Evolutionary conservation across 768 basidiomycete species (phyloP).

Genomic region (Cytidiella melzeri): DNA sequence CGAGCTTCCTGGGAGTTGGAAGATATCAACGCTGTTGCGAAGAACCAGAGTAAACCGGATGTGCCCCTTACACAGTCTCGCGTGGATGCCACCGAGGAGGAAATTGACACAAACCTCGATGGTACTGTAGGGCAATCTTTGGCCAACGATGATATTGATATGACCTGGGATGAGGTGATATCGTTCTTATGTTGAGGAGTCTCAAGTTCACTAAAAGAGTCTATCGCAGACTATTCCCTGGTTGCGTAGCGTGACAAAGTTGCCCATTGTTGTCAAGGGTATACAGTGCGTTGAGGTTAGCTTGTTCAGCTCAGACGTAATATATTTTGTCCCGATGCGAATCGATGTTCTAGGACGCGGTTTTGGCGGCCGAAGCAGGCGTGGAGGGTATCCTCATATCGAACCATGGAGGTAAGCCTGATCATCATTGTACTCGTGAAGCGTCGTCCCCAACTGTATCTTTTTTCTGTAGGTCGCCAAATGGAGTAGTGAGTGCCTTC

Average conservation of each 20-base stretch:
- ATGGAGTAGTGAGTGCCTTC: conserved; percentile 59
- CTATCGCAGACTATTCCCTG: conserved; percentile 62
- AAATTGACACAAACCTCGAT: conserved; percentile 29
- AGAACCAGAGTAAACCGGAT: conserved; percentile 20
- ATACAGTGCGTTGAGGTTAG: conserved; percentile 67
- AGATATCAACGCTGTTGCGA: conserved; percentile 43
- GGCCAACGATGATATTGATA: conserved; percentile 61
- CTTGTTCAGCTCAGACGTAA: conserved; percentile 9
- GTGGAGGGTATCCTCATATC: conserved; percentile 85
- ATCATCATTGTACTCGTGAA: too few relatives aligned
- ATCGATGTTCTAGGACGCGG: conserved; percentile 58
- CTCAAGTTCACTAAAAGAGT: conserved; percentile 2
- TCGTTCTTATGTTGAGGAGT: background rate
- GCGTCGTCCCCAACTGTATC: too few relatives aligned
- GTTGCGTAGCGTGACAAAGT: conserved; percentile 59
- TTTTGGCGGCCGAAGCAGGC: conserved; percentile 76
- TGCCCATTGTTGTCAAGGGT: conserved; percentile 77
- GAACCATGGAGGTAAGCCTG: conserved; percentile 82
- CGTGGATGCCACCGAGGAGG: conserved; percentile 29
- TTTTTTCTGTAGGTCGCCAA: conserved; percentile 54
- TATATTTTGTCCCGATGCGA: conserved; percentile 17
- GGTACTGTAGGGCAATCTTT: conserved; percentile 68
- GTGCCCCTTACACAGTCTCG: conserved; percentile 20
- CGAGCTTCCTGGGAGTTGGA: conserved; percentile 52
- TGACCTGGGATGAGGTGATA: conserved; percentile 69